Evolutionary conservation across 805 yeast genomes (phyloP).

Genomic region (Candida succiphila): DNA sequence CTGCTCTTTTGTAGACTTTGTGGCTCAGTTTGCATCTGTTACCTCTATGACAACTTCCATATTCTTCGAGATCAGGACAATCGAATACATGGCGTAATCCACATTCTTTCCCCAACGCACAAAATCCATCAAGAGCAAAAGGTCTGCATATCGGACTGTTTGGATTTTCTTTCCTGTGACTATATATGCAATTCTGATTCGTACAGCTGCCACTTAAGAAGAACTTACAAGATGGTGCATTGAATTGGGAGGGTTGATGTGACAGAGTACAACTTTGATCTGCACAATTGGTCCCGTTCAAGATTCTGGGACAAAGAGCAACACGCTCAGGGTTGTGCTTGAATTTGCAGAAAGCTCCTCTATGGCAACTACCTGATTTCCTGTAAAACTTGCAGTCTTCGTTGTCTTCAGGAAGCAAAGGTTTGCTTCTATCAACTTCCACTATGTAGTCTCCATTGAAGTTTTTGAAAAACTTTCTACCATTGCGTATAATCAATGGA

Average conservation of each 20-base stretch:
- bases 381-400: constrained; percentile 20
- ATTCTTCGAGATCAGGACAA: constrained; percentile 65
- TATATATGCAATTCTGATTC: constrained; percentile 39
- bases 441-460: constrained; percentile 15
- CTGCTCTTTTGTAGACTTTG: constrained; percentile 17
- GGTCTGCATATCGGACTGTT: constrained; percentile 43
- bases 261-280: constrained; percentile 40
- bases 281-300: constrained; percentile 36
- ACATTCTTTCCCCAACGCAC: constrained; percentile 51
- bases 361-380: constrained; percentile 35
- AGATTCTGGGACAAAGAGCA: constrained; percentile 42
- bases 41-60: constrained; percentile 48
- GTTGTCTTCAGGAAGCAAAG: not conserved
- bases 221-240: constrained; percentile 50
- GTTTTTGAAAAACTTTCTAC: constrained; percentile 12
- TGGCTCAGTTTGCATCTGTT: constrained; percentile 45
- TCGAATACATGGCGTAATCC: constrained; percentile 44
- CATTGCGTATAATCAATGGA: constrained; percentile 6
- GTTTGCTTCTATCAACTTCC: constrained; percentile 1
- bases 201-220: constrained; percentile 37
- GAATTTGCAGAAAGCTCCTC: constrained; percentile 41
- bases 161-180: constrained; percentile 33
- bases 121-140: constrained; percentile 62
- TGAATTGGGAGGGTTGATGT: constrained; percentile 49
- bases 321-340: constrained; percentile 40